These are phyloP conservation scores for Vishniacozyma victoriae DNA, from an alignment of 768 basidiomycete species.

Conservation along the genomic window DNA sequence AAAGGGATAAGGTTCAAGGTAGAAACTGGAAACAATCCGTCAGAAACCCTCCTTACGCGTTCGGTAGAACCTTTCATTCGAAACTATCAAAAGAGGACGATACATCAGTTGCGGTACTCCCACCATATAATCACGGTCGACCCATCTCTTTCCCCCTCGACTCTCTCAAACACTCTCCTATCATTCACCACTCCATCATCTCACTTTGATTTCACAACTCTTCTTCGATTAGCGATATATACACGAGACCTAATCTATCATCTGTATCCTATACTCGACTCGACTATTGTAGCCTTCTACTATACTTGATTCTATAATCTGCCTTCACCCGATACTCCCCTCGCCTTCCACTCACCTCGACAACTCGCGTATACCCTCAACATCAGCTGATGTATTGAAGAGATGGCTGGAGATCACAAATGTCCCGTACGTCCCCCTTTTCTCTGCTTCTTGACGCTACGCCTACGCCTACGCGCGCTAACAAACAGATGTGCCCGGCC, in stretches of 20 bases:
- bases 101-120: neutral
- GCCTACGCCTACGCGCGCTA: neutral
- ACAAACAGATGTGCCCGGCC: slow-evolving; percentile 35
- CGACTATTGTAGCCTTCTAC: no score
- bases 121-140: neutral
- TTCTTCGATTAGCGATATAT: no score
- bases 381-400: neutral
- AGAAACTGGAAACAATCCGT: no score
- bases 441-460: neutral
- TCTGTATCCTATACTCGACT: no score
- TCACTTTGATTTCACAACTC: no score
- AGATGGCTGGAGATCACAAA: slow-evolving; percentile 17
- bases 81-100: neutral
- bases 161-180: neutral
- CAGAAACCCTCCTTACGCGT: neutral
- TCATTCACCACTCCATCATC: neutral
- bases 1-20: no score
- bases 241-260: no score
- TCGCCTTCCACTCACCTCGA: no score
- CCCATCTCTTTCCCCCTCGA: neutral
- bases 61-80: neutral
- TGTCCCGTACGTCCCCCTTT: slow-evolving; percentile 7
- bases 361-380: neutral
- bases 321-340: no score
- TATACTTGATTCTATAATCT: no score